Percentiles rank a stretch among this genome's conserved stretches.
These are phyloP conservation scores for Phaeotremella fagi DNA, from an alignment of 768 basidiomycete species.

Conservation along the genomic window DNA sequence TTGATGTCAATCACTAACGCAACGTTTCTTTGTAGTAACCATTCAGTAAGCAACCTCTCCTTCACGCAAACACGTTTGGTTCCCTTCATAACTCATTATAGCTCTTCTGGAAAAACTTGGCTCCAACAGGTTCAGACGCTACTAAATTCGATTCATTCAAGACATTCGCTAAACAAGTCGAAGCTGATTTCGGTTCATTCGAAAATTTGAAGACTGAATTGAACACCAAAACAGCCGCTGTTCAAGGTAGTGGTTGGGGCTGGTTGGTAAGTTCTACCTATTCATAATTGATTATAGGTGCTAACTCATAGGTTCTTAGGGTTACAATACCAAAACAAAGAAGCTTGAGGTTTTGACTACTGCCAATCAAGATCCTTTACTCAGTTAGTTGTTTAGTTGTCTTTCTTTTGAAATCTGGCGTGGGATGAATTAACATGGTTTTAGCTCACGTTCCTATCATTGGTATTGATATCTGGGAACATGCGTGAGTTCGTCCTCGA, in stretches of 20 bases:
- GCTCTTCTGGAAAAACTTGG: conserved; percentile 92
- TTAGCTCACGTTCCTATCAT: conserved; percentile 76
- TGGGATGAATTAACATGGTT: too few species aligned
- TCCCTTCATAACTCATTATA: conserved; percentile 63
- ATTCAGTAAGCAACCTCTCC: conserved; percentile 43
- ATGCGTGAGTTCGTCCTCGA: conserved; percentile 55
- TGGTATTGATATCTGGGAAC: conserved; percentile 93
- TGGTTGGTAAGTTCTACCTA: conserved; percentile 68
- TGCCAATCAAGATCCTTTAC: conserved; percentile 90
- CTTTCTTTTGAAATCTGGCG: too few species aligned
- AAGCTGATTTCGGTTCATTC: conserved; percentile 60
- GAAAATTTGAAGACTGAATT: conserved; percentile 73
- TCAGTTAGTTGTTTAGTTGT: conserved; percentile 47
- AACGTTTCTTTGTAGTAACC: conserved; percentile 54
- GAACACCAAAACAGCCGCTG: conserved; percentile 74
- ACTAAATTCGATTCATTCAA: conserved; percentile 59
- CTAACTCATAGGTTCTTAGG: conserved; percentile 51
- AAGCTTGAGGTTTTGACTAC: conserved; percentile 89
- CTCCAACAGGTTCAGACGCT: conserved; percentile 60
- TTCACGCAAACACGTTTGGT: neutral
- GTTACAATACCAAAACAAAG: conserved; percentile 61
- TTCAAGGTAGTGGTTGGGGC: conserved; percentile 94
- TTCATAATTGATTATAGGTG: neutral
- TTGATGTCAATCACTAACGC: too few species aligned
- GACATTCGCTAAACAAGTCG: conserved; percentile 54